These are phyloP conservation scores for Aschersonia sp. DNA, from an alignment of 2,329 filamentous ascomycete genomes.

Conservation along the genomic window DNA sequence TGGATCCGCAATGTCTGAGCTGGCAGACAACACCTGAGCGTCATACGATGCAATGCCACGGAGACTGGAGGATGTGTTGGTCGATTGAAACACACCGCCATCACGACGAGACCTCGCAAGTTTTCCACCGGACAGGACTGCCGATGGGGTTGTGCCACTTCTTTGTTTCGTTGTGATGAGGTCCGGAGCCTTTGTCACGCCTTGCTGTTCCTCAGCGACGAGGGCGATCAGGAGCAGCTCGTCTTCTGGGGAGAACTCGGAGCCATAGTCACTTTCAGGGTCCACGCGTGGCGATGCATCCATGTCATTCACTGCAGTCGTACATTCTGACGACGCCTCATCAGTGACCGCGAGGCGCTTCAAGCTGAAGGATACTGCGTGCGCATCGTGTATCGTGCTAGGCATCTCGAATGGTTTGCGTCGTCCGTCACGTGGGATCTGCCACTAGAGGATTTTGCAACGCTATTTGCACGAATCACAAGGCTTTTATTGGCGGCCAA, in stretches of 20 bases:
- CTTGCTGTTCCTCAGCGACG: conserved; percentile 8
- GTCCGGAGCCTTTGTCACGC: not conserved
- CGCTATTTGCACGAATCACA: too few relatives aligned
- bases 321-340: not conserved
- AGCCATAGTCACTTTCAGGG: conserved; percentile 27
- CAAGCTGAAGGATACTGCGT: not conserved
- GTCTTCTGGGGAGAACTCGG: conserved; percentile 31
- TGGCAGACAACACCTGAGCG: not conserved
- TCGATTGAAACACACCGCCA: not conserved
- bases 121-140: not conserved
- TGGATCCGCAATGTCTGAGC: not conserved
- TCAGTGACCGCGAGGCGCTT: not conserved
- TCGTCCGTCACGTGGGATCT: not conserved
- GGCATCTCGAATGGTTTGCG: not conserved
- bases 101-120: not conserved
- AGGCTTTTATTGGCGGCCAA: too few relatives aligned
- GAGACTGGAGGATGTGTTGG: not conserved
- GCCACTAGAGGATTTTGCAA: not conserved
- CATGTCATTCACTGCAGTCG: conserved; percentile 1
- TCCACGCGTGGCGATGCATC: conserved; percentile 1
- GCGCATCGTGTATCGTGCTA: too few relatives aligned
- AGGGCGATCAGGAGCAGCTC: conserved; percentile 25
- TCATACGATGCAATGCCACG: not conserved
- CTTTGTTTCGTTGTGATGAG: not conserved
- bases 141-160: not conserved